A percentile compares a stretch with the other conserved stretches of the same genome.
phyloP scores from a whole-genome alignment of 352 stramenopile genomes.

The Pseudoperonospora humuli region DNA sequence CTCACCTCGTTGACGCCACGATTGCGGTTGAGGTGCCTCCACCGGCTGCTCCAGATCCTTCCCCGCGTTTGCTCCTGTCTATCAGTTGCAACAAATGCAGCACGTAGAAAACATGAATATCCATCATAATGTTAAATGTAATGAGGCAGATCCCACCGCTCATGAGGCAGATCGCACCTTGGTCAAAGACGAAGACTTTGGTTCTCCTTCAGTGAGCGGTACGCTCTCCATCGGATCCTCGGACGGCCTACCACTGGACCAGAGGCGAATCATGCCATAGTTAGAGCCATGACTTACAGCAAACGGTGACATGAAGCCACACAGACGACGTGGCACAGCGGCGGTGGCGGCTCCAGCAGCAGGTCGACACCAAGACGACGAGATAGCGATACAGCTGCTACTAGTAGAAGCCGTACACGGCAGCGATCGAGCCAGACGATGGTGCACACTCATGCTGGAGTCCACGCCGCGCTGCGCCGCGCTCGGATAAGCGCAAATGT shows the following conservation, averaged over 20 bases:
- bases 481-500: slow-evolving; percentile 18
- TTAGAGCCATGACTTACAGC: slow-evolving; percentile 16
- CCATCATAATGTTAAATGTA: not conserved
- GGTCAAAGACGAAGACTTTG: slow-evolving; percentile 5
- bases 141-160: not conserved
- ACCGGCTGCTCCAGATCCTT: slow-evolving; percentile 17
- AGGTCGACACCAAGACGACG: not conserved
- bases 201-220: slow-evolving; percentile 24
- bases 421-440: slow-evolving; percentile 6
- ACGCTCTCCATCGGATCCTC: slow-evolving; percentile 28
- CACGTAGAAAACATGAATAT: not conserved
- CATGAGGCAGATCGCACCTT: slow-evolving; percentile 11
- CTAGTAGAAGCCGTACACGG: slow-evolving; percentile 2
- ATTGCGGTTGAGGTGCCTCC: slow-evolving; percentile 13
- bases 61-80: slow-evolving; percentile 4
- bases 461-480: slow-evolving; percentile 4
- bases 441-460: not conserved
- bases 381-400: not conserved
- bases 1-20: slow-evolving; percentile 67
- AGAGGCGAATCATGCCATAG: slow-evolving; percentile 25
- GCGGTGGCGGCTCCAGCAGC: slow-evolving; percentile 6
- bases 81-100: not conserved
- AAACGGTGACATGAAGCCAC: slow-evolving; percentile 5
- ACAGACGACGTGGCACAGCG: slow-evolving; percentile 7
- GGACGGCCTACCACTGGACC: slow-evolving; percentile 21